These are phyloP conservation scores for Suhomyces kilbournensis DNA, from an alignment of 805 yeast genomes.

Conservation along the genomic window DNA sequence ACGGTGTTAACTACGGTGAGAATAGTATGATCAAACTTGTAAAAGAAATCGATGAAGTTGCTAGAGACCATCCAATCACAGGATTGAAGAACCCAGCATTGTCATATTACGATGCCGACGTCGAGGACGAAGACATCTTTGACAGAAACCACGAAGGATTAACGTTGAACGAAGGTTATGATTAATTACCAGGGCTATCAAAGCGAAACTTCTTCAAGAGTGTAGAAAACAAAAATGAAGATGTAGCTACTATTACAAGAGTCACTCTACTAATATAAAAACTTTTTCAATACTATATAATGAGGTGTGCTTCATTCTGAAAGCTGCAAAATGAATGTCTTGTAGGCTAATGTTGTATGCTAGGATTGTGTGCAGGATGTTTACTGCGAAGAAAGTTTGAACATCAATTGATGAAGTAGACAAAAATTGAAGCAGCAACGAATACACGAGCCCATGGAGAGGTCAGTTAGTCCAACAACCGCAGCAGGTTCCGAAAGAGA, in stretches of 20 bases:
- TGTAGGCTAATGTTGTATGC: neutral
- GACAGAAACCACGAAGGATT: slow-evolving; percentile 31
- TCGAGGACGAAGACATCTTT: slow-evolving; percentile 24
- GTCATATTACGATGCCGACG: slow-evolving; percentile 34
- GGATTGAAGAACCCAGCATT: slow-evolving; percentile 43
- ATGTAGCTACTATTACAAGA: neutral
- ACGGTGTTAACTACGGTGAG: slow-evolving; percentile 66
- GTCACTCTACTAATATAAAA: neutral
- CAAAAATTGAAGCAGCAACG: neutral
- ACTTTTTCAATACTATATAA: too few relatives aligned
- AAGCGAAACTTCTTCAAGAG: neutral
- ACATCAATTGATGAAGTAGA: neutral
- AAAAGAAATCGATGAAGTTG: slow-evolving; percentile 49
- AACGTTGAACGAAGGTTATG: slow-evolving; percentile 22
- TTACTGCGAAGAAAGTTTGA: neutral
- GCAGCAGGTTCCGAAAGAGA: neutral
- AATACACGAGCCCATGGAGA: slow-evolving; percentile 4
- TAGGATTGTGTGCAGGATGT: neutral
- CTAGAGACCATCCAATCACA: slow-evolving; percentile 37
- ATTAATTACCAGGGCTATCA: neutral
- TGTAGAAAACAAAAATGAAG: neutral
- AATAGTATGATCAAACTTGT: slow-evolving; percentile 55
- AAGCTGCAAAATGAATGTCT: neutral
- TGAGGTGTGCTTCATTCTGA: too few relatives aligned
- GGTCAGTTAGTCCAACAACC: slow-evolving; percentile 9